Base-by-base conservation (phyloP, 2,329 filamentous ascomycete genomes). In the Hymenoscyphus infarciens region DNA sequence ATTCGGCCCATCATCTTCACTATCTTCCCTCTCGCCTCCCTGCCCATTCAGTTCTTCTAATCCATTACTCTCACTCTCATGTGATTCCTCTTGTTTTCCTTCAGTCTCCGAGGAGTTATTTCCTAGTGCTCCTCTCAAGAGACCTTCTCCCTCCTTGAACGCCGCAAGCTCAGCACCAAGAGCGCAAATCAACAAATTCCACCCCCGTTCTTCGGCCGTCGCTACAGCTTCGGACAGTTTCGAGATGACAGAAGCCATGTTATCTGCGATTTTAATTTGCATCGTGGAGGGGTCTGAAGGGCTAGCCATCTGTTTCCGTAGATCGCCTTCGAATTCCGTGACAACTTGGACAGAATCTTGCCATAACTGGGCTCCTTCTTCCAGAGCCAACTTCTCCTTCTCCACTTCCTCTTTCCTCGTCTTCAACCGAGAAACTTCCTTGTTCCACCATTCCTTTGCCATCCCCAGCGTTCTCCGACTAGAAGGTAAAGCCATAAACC, bases 161-260 rank as follows among this genome's bases (percentile, higher is more conserved):
- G 87, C 87, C 63, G 88, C 86, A 1, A 90, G 72, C 73, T 91
- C 90, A 0, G 90, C 90, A 0, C 89, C 88, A 38, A 94, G 86
- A 11, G 89, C 89, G 59, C 85, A 90, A 4, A 92, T 86, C 19
- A 94, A 79, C 16, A 93, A 76, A 62, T 88, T 92, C 90, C 90
- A 94, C 16, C 82, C 81, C 62, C 83, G 83, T 1, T 79, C 76
- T 64, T 89, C 84, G 0, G 87, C 87, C 2, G 81, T 71, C 1
- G 79, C 76, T 29, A 87, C 70, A 22, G 82, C 80, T 16, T 79
- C 75, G 60, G 86, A 81, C 3, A 94, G 75, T 2, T 82, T 80
- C 0, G 70, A 68, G 13, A 88, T 81, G 4, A 87, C 82, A 2
- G 71, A 72, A 31, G 81, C 78, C 81, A 92, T 87, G 64, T 82